Percentiles rank a stretch among this genome's conserved stretches.
These are phyloP conservation scores for Trypanosomatidae sp. DNA, from an alignment of 208 protist species.

Conservation along the genomic window DNA sequence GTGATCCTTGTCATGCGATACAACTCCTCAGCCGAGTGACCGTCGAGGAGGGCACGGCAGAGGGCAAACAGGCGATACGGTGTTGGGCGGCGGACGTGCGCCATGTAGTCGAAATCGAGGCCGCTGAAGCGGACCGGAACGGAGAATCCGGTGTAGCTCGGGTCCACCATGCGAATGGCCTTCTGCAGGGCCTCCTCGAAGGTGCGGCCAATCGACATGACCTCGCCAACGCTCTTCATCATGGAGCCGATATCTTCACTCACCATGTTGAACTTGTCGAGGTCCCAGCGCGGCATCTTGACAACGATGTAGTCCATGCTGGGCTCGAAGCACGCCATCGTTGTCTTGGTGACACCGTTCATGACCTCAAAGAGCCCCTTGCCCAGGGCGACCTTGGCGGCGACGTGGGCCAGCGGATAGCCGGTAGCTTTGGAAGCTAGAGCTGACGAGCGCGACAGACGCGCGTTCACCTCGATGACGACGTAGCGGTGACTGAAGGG, in stretches of 20 bases:
- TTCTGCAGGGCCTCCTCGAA: slow-evolving; percentile 99
- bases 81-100: slow-evolving; percentile 70
- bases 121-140: slow-evolving; percentile 53
- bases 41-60: slow-evolving; percentile 70
- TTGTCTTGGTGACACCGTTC: slow-evolving; percentile 94
- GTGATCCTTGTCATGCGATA: slow-evolving; percentile 96
- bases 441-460: slow-evolving; percentile 96
- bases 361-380: slow-evolving; percentile 93
- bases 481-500: slow-evolving; percentile 96
- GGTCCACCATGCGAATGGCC: slow-evolving; percentile 96
- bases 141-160: slow-evolving; percentile 86
- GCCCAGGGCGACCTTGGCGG: slow-evolving; percentile 97
- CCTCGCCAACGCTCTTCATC: slow-evolving; percentile 98
- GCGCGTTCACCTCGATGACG: slow-evolving; percentile 99
- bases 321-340: slow-evolving; percentile 98
- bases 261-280: slow-evolving; percentile 97
- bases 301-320: slow-evolving; percentile 97
- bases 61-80: slow-evolving; percentile 88
- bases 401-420: slow-evolving; percentile 98
- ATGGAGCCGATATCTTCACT: slow-evolving; percentile 91
- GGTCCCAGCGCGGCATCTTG: slow-evolving; percentile 96
- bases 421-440: slow-evolving; percentile 99
- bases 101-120: slow-evolving; percentile 80
- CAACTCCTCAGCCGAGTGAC: slow-evolving; percentile 90
- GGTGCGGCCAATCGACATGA: slow-evolving; percentile 98